Evolutionary conservation across 371 early-diverging fungal species (phyloP).

Genomic region (Apophysomyces variabilis): DNA sequence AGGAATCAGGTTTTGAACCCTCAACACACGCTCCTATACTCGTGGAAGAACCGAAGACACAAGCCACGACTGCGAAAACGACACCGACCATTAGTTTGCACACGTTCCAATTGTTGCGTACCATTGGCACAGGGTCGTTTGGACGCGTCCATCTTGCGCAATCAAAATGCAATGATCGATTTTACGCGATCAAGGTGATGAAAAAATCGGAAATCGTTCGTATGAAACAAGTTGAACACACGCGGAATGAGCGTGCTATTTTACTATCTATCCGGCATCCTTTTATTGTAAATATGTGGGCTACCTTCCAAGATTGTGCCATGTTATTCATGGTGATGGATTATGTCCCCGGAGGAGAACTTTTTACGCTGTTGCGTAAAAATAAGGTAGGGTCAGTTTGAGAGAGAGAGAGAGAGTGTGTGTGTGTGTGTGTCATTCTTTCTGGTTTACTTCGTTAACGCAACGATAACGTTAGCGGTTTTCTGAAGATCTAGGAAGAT

Average conservation of each 20-base stretch:
- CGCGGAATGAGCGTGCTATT: conserved; percentile 82
- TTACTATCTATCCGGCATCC: conserved; percentile 75
- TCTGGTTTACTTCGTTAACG: no score
- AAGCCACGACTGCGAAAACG: background rate
- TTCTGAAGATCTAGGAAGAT: conserved; percentile 83
- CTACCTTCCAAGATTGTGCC: conserved; percentile 79
- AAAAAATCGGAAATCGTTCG: conserved; percentile 88
- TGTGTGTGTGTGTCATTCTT: no score
- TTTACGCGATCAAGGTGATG: conserved; percentile 96
- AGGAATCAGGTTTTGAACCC: background rate
- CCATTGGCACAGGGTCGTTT: conserved; percentile 73
- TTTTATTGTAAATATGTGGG: conserved; percentile 81
- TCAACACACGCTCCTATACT: background rate
- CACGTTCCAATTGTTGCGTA: conserved; percentile 36
- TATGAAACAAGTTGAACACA: conserved; percentile 78
- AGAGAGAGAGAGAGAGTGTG: background rate
- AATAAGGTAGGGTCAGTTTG: conserved; percentile 22
- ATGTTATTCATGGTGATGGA: conserved; percentile 89
- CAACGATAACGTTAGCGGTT: conserved; percentile 55
- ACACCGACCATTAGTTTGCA: background rate
- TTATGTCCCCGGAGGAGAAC: conserved; percentile 91
- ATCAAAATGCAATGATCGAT: conserved; percentile 52
- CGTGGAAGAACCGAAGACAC: background rate
- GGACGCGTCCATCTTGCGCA: conserved; percentile 64
- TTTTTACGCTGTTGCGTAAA: conserved; percentile 71